Percentiles rank a stretch among this genome's conserved stretches.
Evolutionary conservation across 2,329 filamentous ascomycete species (phyloP).

Genomic region (Curvularia verruculosa): DNA sequence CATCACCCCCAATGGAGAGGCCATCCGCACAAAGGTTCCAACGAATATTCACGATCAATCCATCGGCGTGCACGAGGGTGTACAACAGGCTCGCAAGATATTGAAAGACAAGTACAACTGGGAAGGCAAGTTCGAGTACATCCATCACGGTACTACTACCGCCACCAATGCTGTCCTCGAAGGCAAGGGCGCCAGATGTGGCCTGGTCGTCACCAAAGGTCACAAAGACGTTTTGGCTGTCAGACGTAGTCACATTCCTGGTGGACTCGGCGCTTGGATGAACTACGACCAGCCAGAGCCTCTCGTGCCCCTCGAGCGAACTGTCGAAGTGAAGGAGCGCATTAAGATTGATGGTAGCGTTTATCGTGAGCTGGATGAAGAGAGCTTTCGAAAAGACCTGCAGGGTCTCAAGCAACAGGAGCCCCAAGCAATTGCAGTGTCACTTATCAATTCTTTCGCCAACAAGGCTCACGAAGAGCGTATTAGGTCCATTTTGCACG

Average conservation of each 20-base stretch:
- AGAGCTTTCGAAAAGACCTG: slow-evolving; percentile 48
- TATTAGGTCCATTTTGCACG: slow-evolving; percentile 49
- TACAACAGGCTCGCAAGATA: slow-evolving; percentile 50
- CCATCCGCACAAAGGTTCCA: slow-evolving; percentile 55
- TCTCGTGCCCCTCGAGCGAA: slow-evolving; percentile 56
- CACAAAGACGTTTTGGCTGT: slow-evolving; percentile 58
- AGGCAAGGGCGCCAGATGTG: slow-evolving; percentile 57
- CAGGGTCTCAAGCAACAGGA: slow-evolving; percentile 49
- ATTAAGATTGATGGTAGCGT: slow-evolving; percentile 53
- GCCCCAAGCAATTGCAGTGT: slow-evolving; percentile 56
- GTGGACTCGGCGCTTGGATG: slow-evolving; percentile 58
- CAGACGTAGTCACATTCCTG: slow-evolving; percentile 58
- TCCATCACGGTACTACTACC: slow-evolving; percentile 59
- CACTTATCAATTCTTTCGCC: slow-evolving; percentile 56
- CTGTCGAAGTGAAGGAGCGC: slow-evolving; percentile 54
- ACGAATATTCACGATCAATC: slow-evolving; percentile 56
- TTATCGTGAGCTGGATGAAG: slow-evolving; percentile 50
- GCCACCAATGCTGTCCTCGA: slow-evolving; percentile 59
- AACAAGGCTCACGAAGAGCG: slow-evolving; percentile 53
- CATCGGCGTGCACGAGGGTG: slow-evolving; percentile 55
- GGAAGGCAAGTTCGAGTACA: slow-evolving; percentile 56
- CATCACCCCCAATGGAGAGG: slow-evolving; percentile 53
- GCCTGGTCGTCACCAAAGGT: slow-evolving; percentile 56
- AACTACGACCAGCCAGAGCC: slow-evolving; percentile 56
- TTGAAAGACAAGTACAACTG: slow-evolving; percentile 50